Evolutionary conservation across 768 basidiomycete species (phyloP), one percentile per base, ranked within the genome.

Genomic region (Tephrocybe sp.): DNA sequence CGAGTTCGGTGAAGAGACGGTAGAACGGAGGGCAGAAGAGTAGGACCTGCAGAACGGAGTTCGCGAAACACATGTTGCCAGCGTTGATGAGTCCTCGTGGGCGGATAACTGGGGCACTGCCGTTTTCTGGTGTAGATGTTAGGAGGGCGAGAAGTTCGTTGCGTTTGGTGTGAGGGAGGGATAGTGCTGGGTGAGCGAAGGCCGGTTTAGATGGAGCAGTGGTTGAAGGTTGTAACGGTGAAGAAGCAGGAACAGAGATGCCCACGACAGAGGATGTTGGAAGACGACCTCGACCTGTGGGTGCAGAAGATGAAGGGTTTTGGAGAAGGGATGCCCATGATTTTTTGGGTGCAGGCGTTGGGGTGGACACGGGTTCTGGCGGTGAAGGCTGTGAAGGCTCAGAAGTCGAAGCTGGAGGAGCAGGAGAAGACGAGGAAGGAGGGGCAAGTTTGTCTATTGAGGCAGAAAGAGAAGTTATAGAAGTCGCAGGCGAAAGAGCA

Each of bases 41-140:
- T 23, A 99, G 75, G 1, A 88, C 82, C 70, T 98, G 95, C 24
- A 99, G 72, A 19, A 97, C 89, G 0, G 93, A 84, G 60, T 97
- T 99, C 23, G 94, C 94, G 62, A 97, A 99, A 65, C 95, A 99
- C 84, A 97, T 86, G 68, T 99, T 99, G 0, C 95, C 94, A 2
- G 82, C 87, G 67, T 99, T 99, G 57, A 98, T 76, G 42, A 99
- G 70, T 4, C 95, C 95, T 12, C 94, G 76, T 0, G 91, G 82
- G 6, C 75, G 72, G 27, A 90, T 78, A 8, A 37, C 42, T 21
- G 52, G 42, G 15, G 39, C n/a, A 1, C 40, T 27, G 44, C 42
- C 27, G 52, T 19, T 27, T 53, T 39, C 31, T 15, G 38, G 50
- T 0, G 69, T 72, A 1, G 68, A 65, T 8, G 68, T 79, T 1